Evolutionary conservation across 495 filamentous ascomycete species (phyloP).

Genomic region (Staphylotrichum longicolle): DNA sequence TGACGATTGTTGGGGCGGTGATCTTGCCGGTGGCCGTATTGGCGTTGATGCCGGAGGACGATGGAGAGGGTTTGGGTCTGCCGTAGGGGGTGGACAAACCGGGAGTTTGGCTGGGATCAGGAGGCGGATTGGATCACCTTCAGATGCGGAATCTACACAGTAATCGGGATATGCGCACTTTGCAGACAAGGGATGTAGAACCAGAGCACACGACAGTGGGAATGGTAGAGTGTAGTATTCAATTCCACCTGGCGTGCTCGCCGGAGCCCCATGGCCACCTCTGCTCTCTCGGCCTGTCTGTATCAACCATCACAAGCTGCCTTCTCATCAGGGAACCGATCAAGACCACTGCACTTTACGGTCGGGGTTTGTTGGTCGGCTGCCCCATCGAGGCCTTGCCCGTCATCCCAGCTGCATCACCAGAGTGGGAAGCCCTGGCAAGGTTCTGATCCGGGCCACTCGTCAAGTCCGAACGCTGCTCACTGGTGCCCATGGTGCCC

Average conservation of each 20-base stretch:
- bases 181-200: too few relatives aligned
- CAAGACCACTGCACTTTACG: neutral
- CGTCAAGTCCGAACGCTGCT: conserved; percentile 18
- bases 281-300: neutral
- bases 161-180: too few relatives aligned
- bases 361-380: conserved; percentile 11
- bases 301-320: neutral
- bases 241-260: too few relatives aligned
- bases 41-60: conserved; percentile 4
- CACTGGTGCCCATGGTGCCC: conserved; percentile 13
- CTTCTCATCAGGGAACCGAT: neutral
- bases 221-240: too few relatives aligned
- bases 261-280: too few relatives aligned
- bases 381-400: conserved; percentile 12
- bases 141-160: too few relatives aligned
- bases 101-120: too few relatives aligned
- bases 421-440: conserved; percentile 1
- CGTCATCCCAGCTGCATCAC: neutral
- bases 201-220: too few relatives aligned
- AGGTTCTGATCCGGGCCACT: conserved; percentile 11
- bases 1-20: neutral
- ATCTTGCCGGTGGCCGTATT: neutral
- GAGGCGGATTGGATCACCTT: too few relatives aligned
- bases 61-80: conserved; percentile 1
- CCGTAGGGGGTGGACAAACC: neutral